Base-by-base conservation (phyloP, 129 eudicot species). In the Rutidosis leptorrhynchoides region DNA sequence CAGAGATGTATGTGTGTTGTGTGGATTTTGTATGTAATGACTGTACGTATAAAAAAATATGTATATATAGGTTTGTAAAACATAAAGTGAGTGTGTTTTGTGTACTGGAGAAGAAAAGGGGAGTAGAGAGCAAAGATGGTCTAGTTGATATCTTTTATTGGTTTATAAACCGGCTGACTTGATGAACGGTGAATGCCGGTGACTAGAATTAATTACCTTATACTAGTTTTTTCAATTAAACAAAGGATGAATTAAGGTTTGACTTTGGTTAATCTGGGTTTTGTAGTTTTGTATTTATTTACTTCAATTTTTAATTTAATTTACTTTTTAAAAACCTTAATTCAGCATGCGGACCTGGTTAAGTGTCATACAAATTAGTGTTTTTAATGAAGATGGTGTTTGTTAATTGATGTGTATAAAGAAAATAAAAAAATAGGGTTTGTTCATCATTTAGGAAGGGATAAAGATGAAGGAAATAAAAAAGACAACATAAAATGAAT, bases 181-280 rank as follows among this genome's bases (percentile, higher is more conserved):
- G 53, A 22, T 11, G 28, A 78, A 78, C 54, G 78, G 66, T 16
- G 23, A 45, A 53, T 37, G 62, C 58, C 82, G 64, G 78, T 72
- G 10, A 40, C 46, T 40, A 6, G 40, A 32, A 32, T n/a, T n/a
- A n/a, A n/a, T 32, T 32, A 49, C 58, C 2, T 14, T 20, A 71
- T 65, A 57, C 64, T 33, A 8, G 19, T 28, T 58, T 46, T 57
- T 46, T 15, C 5, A 15, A 46, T 17, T 14, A 45, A 45, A 45
- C 1, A 2, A 14, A 14, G 16, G 3, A 1, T 14, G 17, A 11
- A 2, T 45, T 45, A 19, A 43, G 49, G 10, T 43, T 43, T 43
- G 49, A 15, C 49, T 43, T 43, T 43, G 16, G 2, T 3, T 1
- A n/a, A n/a, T n/a, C n/a, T n/a, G n/a, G n/a, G n/a, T n/a, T n/a